Evolutionary conservation across 2,329 filamentous ascomycete species (phyloP).

Genomic region (Ophiognomonia clavigignenti-juglandacearum): DNA sequence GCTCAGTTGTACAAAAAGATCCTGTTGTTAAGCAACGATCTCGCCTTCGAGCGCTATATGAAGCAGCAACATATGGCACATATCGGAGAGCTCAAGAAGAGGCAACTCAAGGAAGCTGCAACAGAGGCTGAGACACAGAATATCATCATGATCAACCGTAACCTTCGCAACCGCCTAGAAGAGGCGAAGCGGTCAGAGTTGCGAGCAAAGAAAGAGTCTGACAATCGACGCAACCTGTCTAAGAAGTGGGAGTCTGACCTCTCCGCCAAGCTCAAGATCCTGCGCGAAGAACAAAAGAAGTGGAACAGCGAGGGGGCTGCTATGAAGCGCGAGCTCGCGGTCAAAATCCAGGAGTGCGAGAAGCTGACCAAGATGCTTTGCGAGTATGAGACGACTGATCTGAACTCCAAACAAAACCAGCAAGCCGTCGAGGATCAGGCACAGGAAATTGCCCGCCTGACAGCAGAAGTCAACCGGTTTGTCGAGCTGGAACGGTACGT

Average conservation of each 20-base stretch:
- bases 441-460: slow-evolving; percentile 56
- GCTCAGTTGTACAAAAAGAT: slow-evolving; percentile 66
- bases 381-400: slow-evolving; percentile 63
- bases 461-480: slow-evolving; percentile 53
- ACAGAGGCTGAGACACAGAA: slow-evolving; percentile 81
- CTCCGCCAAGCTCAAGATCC: slow-evolving; percentile 57
- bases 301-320: slow-evolving; percentile 54
- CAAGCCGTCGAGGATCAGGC: slow-evolving; percentile 58
- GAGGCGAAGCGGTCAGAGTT: slow-evolving; percentile 67
- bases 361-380: slow-evolving; percentile 63
- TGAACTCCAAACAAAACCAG: slow-evolving; percentile 58
- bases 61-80: slow-evolving; percentile 80
- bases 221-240: slow-evolving; percentile 65
- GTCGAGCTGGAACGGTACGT: slow-evolving; percentile 58
- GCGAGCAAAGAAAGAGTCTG: slow-evolving; percentile 66
- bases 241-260: slow-evolving; percentile 77
- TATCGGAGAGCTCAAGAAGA: slow-evolving; percentile 71
- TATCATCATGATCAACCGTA: slow-evolving; percentile 70
- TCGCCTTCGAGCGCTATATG: slow-evolving; percentile 78
- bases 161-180: slow-evolving; percentile 66
- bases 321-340: slow-evolving; percentile 54
- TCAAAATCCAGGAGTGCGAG: slow-evolving; percentile 54
- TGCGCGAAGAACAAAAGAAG: slow-evolving; percentile 66
- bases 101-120: slow-evolving; percentile 70
- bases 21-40: slow-evolving; percentile 71